Conservation (phyloP, 1,284 basidiomycete genomes). For the Ceratobasidium sp. region DNA sequence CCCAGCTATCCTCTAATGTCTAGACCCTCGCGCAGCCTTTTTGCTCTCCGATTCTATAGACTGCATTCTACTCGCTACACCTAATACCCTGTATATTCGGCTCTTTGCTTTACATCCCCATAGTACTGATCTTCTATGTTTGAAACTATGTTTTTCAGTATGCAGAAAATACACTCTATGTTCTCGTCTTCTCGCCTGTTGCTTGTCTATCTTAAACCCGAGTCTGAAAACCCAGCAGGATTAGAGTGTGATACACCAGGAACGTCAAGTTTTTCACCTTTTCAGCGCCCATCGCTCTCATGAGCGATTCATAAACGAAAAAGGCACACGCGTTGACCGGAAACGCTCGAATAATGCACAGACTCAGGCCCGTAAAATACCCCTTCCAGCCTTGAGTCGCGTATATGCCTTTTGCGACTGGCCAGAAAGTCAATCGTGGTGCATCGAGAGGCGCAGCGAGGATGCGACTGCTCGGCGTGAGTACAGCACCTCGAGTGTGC, state of each 20-base stretch:
- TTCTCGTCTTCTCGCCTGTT: not conserved
- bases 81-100: constrained; percentile 29
- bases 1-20: constrained; percentile 11
- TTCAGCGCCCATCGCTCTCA: constrained; percentile 69
- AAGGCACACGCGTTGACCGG: constrained; percentile 74
- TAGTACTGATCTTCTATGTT: constrained; percentile 14
- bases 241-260: not conserved
- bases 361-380: constrained; percentile 61
- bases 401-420: constrained; percentile 61
- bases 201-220: constrained; percentile 3
- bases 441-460: constrained; percentile 61
- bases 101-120: constrained; percentile 9
- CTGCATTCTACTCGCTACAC: constrained; percentile 2
- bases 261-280: constrained; percentile 55
- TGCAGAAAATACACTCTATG: constrained; percentile 14
- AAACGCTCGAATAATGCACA: constrained; percentile 70
- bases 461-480: constrained; percentile 59
- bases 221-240: constrained; percentile 1
- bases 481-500: constrained; percentile 12
- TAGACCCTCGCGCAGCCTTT: constrained; percentile 9
- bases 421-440: constrained; percentile 59
- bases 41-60: constrained; percentile 33
- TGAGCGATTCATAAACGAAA: constrained; percentile 72
- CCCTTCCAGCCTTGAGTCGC: constrained; percentile 60
- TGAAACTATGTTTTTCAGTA: constrained; percentile 1